These are phyloP conservation scores for Aspergillus puulaauensis DNA, from an alignment of 2,329 filamentous ascomycete species.

Conservation along the genomic window DNA sequence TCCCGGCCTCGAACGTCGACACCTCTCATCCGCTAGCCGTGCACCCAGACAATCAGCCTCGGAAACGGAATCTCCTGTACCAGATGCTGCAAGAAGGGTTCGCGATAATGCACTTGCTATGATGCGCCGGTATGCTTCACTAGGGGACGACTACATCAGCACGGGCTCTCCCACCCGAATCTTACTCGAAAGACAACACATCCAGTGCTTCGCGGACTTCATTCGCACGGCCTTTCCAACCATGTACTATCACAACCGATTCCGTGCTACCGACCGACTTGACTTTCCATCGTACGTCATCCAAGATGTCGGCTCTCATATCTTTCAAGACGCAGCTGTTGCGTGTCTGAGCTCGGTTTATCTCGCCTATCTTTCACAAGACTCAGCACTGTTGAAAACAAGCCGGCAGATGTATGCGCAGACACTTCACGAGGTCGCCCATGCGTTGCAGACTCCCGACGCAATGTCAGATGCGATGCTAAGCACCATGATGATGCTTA, in stretches of 20 bases:
- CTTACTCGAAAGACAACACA: conserved; percentile 6
- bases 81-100: conserved; percentile 17
- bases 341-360: conserved; percentile 30
- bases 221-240: conserved; percentile 29
- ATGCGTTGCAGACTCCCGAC: conserved; percentile 25
- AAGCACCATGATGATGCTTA: conserved; percentile 38
- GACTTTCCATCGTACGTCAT: conserved; percentile 26
- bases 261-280: conserved; percentile 22
- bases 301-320: conserved; percentile 21
- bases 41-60: background rate
- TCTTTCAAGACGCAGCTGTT: conserved; percentile 26
- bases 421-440: conserved; percentile 31
- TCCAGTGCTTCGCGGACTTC: conserved; percentile 22
- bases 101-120: conserved; percentile 26
- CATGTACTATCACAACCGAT: conserved; percentile 28
- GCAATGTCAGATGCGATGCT: conserved; percentile 34
- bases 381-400: conserved; percentile 20
- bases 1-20: conserved; percentile 32
- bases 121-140: conserved; percentile 19
- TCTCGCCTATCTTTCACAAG: conserved; percentile 24
- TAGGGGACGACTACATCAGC: conserved; percentile 6
- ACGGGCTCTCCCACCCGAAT: background rate
- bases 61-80: background rate
- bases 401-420: conserved; percentile 33
- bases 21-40: conserved; percentile 14